Percentiles rank a stretch among this genome's conserved stretches.
These are phyloP conservation scores for Tolypocladium cylindrosporum DNA, from an alignment of 2,329 filamentous ascomycete genomes.

Conservation along the genomic window DNA sequence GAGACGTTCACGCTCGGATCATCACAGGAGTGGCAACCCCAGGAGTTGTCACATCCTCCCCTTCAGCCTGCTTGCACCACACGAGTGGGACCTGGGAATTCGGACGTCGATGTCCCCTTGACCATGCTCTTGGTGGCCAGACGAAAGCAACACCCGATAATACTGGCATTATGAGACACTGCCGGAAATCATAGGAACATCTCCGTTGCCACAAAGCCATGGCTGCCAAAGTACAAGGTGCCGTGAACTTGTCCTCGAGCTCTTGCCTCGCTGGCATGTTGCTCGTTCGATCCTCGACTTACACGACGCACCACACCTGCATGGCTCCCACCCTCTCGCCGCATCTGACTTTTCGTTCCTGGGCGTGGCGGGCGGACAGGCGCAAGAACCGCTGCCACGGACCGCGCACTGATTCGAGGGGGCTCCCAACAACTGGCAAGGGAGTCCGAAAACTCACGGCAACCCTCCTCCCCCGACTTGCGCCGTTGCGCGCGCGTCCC, in stretches of 20 bases:
- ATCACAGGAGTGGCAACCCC: neutral
- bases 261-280: conserved; percentile 25
- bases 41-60: neutral
- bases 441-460: neutral
- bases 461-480: neutral
- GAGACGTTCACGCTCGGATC: neutral
- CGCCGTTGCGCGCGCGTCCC: neutral
- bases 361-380: neutral
- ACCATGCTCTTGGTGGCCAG: neutral
- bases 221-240: neutral
- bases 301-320: neutral
- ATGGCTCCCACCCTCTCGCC: neutral
- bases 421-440: neutral
- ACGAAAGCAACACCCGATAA: neutral
- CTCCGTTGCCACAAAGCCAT: neutral
- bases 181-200: neutral
- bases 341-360: neutral
- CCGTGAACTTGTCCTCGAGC: neutral
- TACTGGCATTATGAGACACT: neutral
- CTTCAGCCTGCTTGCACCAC: neutral
- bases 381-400: neutral
- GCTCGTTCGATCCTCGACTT: conserved; percentile 17
- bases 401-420: neutral
- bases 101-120: neutral
- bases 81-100: too few species aligned